Evolutionary conservation across 768 basidiomycete species (phyloP).

Genomic region (Thelephora aurantiotincta): DNA sequence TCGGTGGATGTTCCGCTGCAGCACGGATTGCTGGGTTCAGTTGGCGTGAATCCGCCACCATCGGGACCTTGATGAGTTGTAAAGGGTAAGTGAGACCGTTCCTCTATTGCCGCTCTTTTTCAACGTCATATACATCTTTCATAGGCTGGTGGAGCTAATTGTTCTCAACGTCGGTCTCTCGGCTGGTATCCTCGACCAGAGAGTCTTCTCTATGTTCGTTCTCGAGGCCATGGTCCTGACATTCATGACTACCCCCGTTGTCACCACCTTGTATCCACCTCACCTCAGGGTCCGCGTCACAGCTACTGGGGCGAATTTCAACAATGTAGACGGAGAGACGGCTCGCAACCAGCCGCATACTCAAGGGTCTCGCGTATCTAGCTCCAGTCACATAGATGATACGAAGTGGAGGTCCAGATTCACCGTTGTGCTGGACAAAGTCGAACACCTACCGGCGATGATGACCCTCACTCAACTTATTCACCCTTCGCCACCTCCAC

Average conservation of each 20-base stretch:
- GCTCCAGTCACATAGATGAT: neutral
- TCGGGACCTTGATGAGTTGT: slow-evolving; percentile 91
- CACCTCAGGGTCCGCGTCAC: slow-evolving; percentile 36
- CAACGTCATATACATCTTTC: neutral
- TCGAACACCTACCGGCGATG: slow-evolving; percentile 79
- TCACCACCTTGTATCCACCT: slow-evolving; percentile 52
- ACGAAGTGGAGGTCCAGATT: slow-evolving; percentile 41
- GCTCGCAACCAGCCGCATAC: slow-evolving; percentile 14
- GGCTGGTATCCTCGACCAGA: slow-evolving; percentile 54
- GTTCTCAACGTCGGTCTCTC: slow-evolving; percentile 88
- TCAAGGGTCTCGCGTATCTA: neutral
- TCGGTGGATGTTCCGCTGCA: slow-evolving; percentile 67
- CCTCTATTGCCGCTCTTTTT: neutral
- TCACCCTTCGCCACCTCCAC: slow-evolving; percentile 22
- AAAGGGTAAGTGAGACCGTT: slow-evolving; percentile 51
- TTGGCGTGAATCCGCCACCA: slow-evolving; percentile 69
- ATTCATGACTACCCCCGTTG: slow-evolving; percentile 74
- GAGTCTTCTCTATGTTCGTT: slow-evolving; percentile 93
- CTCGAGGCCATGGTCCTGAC: slow-evolving; percentile 73
- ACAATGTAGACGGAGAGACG: slow-evolving; percentile 24
- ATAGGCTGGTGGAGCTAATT: slow-evolving; percentile 80
- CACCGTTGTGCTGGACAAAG: slow-evolving; percentile 77
- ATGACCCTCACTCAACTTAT: slow-evolving; percentile 86
- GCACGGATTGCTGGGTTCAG: slow-evolving; percentile 56
- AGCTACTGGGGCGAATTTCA: slow-evolving; percentile 31